These are phyloP conservation scores for Syncephalastrum monosporum DNA, from an alignment of 371 early-diverging fungal genomes.

Conservation along the genomic window DNA sequence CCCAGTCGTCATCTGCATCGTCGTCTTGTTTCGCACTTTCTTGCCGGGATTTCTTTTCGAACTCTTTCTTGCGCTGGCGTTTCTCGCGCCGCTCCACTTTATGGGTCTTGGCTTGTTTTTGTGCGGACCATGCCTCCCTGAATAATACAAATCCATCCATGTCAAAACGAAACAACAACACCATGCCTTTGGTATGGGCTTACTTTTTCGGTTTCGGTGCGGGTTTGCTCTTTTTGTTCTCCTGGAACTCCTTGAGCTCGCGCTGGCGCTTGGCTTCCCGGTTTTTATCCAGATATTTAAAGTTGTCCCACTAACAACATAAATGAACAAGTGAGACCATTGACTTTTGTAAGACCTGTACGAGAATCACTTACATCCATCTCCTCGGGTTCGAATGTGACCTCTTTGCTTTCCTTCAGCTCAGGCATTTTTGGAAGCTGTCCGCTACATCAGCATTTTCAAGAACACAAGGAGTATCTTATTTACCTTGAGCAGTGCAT, in stretches of 20 bases:
- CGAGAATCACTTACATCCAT: conserved; percentile 46
- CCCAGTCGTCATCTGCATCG: conserved; percentile 55
- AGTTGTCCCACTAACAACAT: conserved; percentile 46
- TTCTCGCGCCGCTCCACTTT: conserved; percentile 67
- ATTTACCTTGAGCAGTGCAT: conserved; percentile 66
- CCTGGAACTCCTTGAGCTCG: conserved; percentile 46
- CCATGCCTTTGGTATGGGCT: background rate
- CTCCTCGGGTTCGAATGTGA: conserved; percentile 42
- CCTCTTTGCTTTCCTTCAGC: conserved; percentile 60
- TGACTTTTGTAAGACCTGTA: background rate
- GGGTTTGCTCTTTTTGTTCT: conserved; percentile 14
- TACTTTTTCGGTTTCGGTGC: conserved; percentile 27
- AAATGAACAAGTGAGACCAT: background rate
- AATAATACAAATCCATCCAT: background rate
- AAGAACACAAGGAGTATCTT: background rate
- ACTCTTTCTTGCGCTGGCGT: conserved; percentile 62
- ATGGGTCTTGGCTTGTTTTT: conserved; percentile 65
- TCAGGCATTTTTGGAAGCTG: conserved; percentile 93
- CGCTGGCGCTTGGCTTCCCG: conserved; percentile 75
- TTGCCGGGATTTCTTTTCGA: conserved; percentile 38
- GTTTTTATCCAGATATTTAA: conserved; percentile 66
- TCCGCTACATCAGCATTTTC: background rate
- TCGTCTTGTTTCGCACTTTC: conserved; percentile 45
- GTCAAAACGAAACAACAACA: background rate
- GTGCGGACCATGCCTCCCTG: conserved; percentile 72